Percentiles rank a stretch among this genome's conserved stretches.
Evolutionary conservation across 2,329 filamentous ascomycete species (phyloP).

Genomic region (Talaromyces atroroseus): DNA sequence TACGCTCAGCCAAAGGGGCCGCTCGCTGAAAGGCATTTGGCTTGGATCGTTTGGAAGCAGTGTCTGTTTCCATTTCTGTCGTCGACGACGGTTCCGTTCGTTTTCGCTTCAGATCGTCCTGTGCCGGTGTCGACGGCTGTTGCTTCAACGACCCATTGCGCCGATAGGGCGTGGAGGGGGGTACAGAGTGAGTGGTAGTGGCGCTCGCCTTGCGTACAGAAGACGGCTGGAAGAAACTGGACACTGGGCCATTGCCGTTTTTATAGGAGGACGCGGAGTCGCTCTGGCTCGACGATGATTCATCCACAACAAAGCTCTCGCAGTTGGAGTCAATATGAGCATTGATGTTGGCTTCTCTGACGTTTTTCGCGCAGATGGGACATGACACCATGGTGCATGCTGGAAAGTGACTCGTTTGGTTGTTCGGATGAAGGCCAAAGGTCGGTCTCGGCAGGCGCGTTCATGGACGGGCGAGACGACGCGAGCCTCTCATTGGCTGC

Average conservation of each 20-base stretch:
- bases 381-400: slow-evolving; percentile 58
- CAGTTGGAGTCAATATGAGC: slow-evolving; percentile 79
- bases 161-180: slow-evolving; percentile 23
- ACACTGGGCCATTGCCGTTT: slow-evolving; percentile 30
- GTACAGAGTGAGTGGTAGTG: slow-evolving; percentile 17
- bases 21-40: slow-evolving; percentile 58
- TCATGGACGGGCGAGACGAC: no score
- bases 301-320: slow-evolving; percentile 54
- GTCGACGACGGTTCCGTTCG: slow-evolving; percentile 16
- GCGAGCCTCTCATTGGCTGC: neutral
- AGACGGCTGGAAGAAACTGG: slow-evolving; percentile 53
- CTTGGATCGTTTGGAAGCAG: slow-evolving; percentile 60
- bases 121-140: slow-evolving; percentile 26
- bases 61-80: slow-evolving; percentile 35
- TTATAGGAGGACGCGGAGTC: slow-evolving; percentile 21
- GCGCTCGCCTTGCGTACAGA: slow-evolving; percentile 38
- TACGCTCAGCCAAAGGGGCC: slow-evolving; percentile 85
- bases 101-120: slow-evolving; percentile 19
- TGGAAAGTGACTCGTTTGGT: neutral
- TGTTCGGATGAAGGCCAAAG: neutral
- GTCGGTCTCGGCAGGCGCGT: slow-evolving; percentile 1
- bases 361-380: slow-evolving; percentile 71
- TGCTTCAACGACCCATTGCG: slow-evolving; percentile 26
- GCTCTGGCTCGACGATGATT: slow-evolving; percentile 42
- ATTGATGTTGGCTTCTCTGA: slow-evolving; percentile 71